phyloP scores from a whole-genome alignment of 2,329 filamentous ascomycete species.

The Aspergillus neotritici region DNA sequence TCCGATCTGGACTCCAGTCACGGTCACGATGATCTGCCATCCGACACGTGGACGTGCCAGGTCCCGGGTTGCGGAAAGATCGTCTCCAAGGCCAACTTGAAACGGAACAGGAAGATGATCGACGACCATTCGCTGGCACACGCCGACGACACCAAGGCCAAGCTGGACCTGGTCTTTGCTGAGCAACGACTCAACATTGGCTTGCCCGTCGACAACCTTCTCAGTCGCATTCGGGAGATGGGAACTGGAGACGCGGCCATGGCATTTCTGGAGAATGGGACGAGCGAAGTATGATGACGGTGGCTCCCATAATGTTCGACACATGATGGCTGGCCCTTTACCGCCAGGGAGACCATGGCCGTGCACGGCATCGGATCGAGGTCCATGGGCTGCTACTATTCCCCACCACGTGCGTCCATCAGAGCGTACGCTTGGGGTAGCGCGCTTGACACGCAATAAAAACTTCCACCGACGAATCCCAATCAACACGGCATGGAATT shows the following conservation, averaged over 20 bases:
- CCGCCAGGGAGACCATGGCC: no score
- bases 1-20: slow-evolving; percentile 8
- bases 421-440: no score
- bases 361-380: no score
- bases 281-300: not conserved
- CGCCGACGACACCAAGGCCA: slow-evolving; percentile 32
- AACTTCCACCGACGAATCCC: no score
- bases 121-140: slow-evolving; percentile 30
- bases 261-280: slow-evolving; percentile 10
- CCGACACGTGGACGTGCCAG: slow-evolving; percentile 32
- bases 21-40: slow-evolving; percentile 11
- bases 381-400: no score
- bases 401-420: no score
- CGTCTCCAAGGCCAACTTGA: slow-evolving; percentile 28
- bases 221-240: slow-evolving; percentile 28
- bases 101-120: slow-evolving; percentile 28
- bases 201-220: slow-evolving; percentile 28
- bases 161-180: slow-evolving; percentile 32
- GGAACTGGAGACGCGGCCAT: slow-evolving; percentile 17
- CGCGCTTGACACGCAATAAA: no score
- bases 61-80: slow-evolving; percentile 29
- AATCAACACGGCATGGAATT: no score
- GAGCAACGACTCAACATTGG: slow-evolving; percentile 32
- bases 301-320: no score
- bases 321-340: no score